phyloP scores from a whole-genome alignment of 345 rosid species.

The Hibiscus mutabilis region DNA sequence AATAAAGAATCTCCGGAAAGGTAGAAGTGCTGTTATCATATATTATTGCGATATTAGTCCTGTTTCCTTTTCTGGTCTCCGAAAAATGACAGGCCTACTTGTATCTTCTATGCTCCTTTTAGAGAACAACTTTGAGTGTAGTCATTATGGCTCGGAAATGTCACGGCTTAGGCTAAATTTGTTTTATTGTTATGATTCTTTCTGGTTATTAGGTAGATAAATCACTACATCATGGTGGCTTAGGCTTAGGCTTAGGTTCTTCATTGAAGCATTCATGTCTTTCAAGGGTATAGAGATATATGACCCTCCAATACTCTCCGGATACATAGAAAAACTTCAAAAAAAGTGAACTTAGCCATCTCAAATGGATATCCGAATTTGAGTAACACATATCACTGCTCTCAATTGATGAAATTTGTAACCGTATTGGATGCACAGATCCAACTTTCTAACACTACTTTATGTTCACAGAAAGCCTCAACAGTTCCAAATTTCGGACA shows the following conservation, averaged over 20 bases:
- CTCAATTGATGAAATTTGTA: too few species aligned
- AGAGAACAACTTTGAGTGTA: neutral
- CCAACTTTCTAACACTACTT: constrained; percentile 16
- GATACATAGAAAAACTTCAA: neutral
- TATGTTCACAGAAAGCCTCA: constrained; percentile 27
- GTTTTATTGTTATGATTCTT: neutral
- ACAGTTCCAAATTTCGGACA: constrained; percentile 22
- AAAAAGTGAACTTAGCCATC: neutral
- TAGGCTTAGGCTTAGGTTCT: neutral
- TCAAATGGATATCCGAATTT: neutral
- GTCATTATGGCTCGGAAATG: neutral
- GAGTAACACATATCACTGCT: neutral
- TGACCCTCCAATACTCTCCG: neutral
- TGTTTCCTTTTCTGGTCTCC: neutral
- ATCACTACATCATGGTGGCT: neutral
- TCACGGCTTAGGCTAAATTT: neutral
- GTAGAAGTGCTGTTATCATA: constrained; percentile 17
- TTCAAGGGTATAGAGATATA: neutral
- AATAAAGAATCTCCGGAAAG: constrained; percentile 32
- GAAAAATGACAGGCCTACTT: neutral
- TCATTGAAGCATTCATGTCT: neutral
- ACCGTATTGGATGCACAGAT: neutral
- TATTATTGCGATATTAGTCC: neutral
- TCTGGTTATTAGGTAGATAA: neutral
- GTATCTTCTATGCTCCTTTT: neutral